Evolutionary conservation across 2,329 filamentous ascomycete genomes (phyloP), one percentile per base, ranked within the genome.

Genomic region (Fonsecaea nubica): DNA sequence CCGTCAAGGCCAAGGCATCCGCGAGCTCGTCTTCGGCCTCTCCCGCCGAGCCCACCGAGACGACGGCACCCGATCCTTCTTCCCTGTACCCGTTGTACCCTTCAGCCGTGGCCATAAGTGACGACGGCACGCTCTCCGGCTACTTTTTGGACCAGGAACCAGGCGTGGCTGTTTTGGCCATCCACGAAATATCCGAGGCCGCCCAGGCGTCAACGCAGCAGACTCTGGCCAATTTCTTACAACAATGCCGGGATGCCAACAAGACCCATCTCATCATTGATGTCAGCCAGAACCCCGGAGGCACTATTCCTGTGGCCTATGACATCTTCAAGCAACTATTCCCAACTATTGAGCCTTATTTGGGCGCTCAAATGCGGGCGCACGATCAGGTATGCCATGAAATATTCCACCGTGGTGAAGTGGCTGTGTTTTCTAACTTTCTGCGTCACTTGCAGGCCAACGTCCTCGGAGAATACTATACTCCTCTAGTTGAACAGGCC

Each of bases 261-360:
- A 88, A 87, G 73, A 85, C 79, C 13, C 87, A 85, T 73, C 79
- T 91, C 3, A 80, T 91, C 30, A 84, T 91, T 65, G 89, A 91
- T 69, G 73, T 91, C 6, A 82, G 84, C 2, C 81, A 79, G 1
- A 91, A 91, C 69, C 80, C 79, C 0, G 89, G 89, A 36, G 89
- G 89, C 0, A 76, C 76, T 53, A 73, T 86, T 10, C 69, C 77
- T 2, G 78, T 81, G 6, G 83, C 81, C 1, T 80, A 80, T 54
- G 81, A 84, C 50, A 71, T 83, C 1, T 88, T 88, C 74, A 80
- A 80, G 55, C 81, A 85, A 70, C 79, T 87, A 52, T 86, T 86
- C 74, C 85, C 85, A 0, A 69, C 75, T 8, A 71, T 75, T 30
- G 33, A 62, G 36, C 60, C 60, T 12, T 62, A 62, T 2, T 74